phyloP scores from a whole-genome alignment of 257 asterid genomes.

The Solanum gracilifrons region DNA sequence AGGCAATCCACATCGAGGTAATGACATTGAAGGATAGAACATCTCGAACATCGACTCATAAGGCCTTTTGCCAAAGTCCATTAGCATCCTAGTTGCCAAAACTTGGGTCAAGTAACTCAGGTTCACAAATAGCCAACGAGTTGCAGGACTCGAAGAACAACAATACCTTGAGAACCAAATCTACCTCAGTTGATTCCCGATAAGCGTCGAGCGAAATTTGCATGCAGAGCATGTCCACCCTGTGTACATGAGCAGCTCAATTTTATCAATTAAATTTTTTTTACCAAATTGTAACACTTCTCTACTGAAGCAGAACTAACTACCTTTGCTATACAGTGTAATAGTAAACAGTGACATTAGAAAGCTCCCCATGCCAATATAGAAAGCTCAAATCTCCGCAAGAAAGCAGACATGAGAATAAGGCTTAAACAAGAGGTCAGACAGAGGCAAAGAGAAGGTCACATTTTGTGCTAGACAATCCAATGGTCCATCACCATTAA shows the following conservation, averaged over 20 bases:
- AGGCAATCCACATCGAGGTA: background rate
- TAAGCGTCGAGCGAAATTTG: conserved; percentile 51
- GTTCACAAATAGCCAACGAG: background rate
- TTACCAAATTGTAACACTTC: background rate
- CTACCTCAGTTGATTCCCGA: conserved; percentile 9
- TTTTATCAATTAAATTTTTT: background rate
- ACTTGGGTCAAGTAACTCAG: background rate
- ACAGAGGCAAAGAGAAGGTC: background rate
- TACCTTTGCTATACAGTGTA: background rate
- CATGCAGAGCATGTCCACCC: conserved; percentile 81
- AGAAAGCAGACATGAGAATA: background rate
- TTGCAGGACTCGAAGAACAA: background rate
- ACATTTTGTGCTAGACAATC: background rate
- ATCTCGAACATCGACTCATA: background rate
- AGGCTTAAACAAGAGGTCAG: background rate
- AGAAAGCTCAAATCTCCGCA: background rate
- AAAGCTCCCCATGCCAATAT: background rate
- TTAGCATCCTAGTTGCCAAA: background rate
- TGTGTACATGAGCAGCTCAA: conserved; percentile 8
- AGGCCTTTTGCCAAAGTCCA: background rate
- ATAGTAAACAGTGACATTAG: background rate
- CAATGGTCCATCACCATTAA: background rate
- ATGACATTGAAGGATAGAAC: background rate
- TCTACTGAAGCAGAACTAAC: background rate
- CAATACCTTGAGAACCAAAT: background rate